Evolutionary conservation across 1,139 yeast species (phyloP).

Genomic region (Wickerhamiella infanticola): DNA sequence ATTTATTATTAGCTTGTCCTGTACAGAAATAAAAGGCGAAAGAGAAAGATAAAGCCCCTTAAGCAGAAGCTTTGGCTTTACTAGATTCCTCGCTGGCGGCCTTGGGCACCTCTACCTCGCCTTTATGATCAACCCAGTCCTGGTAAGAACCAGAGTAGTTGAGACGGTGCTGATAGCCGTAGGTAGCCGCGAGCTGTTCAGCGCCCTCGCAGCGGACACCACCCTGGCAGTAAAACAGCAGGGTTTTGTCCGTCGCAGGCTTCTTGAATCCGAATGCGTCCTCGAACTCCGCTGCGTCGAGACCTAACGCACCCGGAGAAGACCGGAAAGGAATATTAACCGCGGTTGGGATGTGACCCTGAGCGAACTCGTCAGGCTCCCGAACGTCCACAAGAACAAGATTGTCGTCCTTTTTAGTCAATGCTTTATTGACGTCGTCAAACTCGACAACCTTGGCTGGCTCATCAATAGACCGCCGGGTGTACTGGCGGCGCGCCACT

Average conservation of each 20-base stretch:
- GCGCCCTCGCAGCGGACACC: conserved; percentile 89
- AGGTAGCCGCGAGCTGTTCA: conserved; percentile 78
- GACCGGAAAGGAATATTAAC: conserved; percentile 81
- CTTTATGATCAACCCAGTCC: conserved; percentile 47
- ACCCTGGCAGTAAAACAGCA: conserved; percentile 82
- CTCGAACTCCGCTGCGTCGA: conserved; percentile 62
- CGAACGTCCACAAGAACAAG: conserved; percentile 70
- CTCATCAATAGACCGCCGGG: conserved; percentile 21
- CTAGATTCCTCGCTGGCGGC: background rate
- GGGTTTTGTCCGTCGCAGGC: conserved; percentile 54
- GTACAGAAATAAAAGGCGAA: background rate
- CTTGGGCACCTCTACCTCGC: conserved; percentile 1
- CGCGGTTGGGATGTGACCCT: conserved; percentile 66
- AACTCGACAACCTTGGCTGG: conserved; percentile 42
- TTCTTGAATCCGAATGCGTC: conserved; percentile 73
- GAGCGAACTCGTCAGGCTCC: conserved; percentile 68
- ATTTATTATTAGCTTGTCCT: background rate
- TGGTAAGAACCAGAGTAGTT: conserved; percentile 62
- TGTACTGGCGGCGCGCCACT: conserved; percentile 10
- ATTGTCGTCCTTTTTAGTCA: conserved; percentile 18
- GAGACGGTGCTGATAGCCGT: conserved; percentile 54
- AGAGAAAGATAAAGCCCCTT: background rate
- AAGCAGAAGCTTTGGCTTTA: background rate
- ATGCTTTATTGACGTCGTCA: conserved; percentile 38
- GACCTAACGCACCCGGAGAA: conserved; percentile 84